Evolutionary conservation across 208 protist species (phyloP), one percentile per base, ranked within the genome.

Genomic region (Trypanosoma congolense): DNA sequence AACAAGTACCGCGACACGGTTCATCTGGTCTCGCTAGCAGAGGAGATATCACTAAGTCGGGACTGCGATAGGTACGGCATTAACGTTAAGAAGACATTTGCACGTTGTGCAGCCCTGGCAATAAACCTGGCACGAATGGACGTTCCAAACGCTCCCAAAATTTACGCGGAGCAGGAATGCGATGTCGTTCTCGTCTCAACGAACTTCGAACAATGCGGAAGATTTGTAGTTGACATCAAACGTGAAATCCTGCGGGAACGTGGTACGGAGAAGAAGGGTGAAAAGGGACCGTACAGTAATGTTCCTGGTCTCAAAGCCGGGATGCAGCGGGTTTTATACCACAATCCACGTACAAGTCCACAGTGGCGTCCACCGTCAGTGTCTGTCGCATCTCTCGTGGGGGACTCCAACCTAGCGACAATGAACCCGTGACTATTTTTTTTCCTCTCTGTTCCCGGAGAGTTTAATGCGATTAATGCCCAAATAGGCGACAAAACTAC

Each of bases 21-120:
- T 56, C 87, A 94, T 61, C 44, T 92, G 16, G 66, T 91, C 31
- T 92, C 87, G 0, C 46, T 88, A 0, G 75, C 80, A 50, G 87
- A 94, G 40, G 83, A 94, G 44, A 50, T 94, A 49, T 33, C 56
- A 21, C 79, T 73, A 62, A 86, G 77, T 48, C 67, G 80, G 21
- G 87, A 92, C 29, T 71, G 66, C 35, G 61, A 68, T n/a, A 72
- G 83, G 14, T 94, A 92, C 62, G 81, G 80, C 19, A 74, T 94
- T 38, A 62, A 69, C 1, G 62, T 70, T 4, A 77, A 67, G 19
- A 70, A 86, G 64, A 72, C 72, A 41, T 70, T 77, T 46, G 56
- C 81, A 6, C 72, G 75, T 36, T 67, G 56, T 31, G 81, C 86
- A 6, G 81, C 75, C 21, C 42, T 84, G n/a, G 74, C 86, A 8